Evolutionary conservation across 1,284 basidiomycete genomes (phyloP).

Genomic region (Rhizoctonia solani): DNA sequence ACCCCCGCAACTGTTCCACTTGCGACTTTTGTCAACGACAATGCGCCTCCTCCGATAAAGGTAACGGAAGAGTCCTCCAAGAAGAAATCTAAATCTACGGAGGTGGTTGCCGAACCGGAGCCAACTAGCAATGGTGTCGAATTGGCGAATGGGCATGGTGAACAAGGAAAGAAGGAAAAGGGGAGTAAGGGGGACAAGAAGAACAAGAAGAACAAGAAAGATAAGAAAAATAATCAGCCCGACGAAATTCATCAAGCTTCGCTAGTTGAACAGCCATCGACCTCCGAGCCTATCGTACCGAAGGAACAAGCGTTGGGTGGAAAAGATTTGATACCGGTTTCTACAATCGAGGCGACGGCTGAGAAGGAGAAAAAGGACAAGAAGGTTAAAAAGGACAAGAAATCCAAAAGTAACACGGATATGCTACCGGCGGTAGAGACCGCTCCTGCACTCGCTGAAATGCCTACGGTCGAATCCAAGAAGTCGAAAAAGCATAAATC

Average conservation of each 20-base stretch:
- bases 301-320: background rate
- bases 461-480: background rate
- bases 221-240: conserved; percentile 22
- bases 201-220: conserved; percentile 2
- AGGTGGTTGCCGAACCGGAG: background rate
- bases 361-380: conserved; percentile 42
- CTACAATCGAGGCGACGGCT: conserved; percentile 43
- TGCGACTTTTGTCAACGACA: conserved; percentile 38
- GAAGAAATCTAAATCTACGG: conserved; percentile 42
- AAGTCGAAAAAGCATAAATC: conserved; percentile 32
- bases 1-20: background rate
- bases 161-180: conserved; percentile 19
- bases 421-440: no score
- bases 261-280: background rate
- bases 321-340: conserved; percentile 6
- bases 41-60: conserved; percentile 39
- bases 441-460: conserved; percentile 41
- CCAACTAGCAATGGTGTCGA: background rate
- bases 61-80: background rate
- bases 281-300: background rate
- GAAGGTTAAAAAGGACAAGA: conserved; percentile 41
- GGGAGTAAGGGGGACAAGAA: conserved; percentile 36
- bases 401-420: conserved; percentile 32
- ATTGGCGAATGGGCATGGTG: no score
- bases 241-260: background rate